Base-by-base conservation (phyloP, 257 asterid genomes). In the Gynochthodes officinalis region DNA sequence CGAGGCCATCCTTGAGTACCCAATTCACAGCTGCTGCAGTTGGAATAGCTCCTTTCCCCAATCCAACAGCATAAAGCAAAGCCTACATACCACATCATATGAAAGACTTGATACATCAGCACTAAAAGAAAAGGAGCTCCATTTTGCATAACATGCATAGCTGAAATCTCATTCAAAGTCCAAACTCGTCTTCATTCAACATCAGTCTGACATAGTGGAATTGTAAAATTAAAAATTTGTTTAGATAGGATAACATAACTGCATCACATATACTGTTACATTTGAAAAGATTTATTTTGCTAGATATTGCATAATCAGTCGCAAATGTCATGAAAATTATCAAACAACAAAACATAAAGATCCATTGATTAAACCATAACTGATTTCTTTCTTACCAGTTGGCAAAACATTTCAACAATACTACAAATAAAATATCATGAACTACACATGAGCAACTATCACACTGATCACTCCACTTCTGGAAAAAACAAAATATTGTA, bases 1-100 rank as follows among this genome's bases (percentile, higher is more conserved):
- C 99, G 65, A 94, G 89, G 53, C 99, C 99, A 85, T 94, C 99
- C 88, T 94, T 94, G 65, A 94, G 86, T 53, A 94, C 99, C 99
- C 99, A 94, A 86, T 90, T 94, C 71, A 91, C 82, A 67, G 99
- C 99, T 0, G 99, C 99, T 4, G 98, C 98, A 37, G 97, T 92
- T 65, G 99, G 99, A 86, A 94, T 94, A 55, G 98, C 97, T 63
- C 99, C 99, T 79, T 86, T 91, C 40, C 99, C 99, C 81, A 94
- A 85, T 42, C 99, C 99, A 78, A 94, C 93, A 64, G 99, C 98
- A 79, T 89, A 94, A 68, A 94, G 98, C 90, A 94, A 73, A 69
- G 97, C 91, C 99, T 94, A 65, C 40, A 69, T 25, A 49, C 35
- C 32, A 66, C 52, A 49, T 42, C n/a, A 61, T 27, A 42, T 19